These are phyloP conservation scores for Suhomyces chickasaworum DNA, from an alignment of 1,139 yeast species.

Conservation along the genomic window DNA sequence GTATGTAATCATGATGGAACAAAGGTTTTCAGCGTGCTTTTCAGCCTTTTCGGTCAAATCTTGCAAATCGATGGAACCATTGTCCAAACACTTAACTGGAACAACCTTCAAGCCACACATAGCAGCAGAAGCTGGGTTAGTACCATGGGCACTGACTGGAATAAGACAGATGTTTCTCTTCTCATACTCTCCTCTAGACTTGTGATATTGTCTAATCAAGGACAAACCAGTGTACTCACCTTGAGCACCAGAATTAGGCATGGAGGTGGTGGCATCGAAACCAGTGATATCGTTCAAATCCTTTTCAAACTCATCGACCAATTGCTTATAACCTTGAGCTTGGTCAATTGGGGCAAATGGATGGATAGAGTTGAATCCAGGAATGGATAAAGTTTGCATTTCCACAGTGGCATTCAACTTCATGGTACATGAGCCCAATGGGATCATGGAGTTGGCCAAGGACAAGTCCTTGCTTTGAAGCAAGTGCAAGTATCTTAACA, in stretches of 20 bases:
- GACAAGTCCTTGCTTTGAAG: slow-evolving; percentile 89
- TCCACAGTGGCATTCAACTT: slow-evolving; percentile 93
- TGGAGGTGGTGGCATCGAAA: slow-evolving; percentile 84
- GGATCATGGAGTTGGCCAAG: slow-evolving; percentile 94
- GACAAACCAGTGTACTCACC: slow-evolving; percentile 96
- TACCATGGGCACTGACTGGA: slow-evolving; percentile 97
- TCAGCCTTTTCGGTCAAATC: slow-evolving; percentile 77
- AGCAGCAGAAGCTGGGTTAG: slow-evolving; percentile 97
- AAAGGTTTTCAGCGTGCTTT: slow-evolving; percentile 67
- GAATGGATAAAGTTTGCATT: slow-evolving; percentile 94
- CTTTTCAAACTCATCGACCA: slow-evolving; percentile 73
- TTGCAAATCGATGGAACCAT: slow-evolving; percentile 82
- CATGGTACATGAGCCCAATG: slow-evolving; percentile 98
- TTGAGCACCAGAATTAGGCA: slow-evolving; percentile 98
- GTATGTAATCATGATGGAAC: slow-evolving; percentile 94
- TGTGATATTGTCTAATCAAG: slow-evolving; percentile 78
- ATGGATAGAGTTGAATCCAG: slow-evolving; percentile 84
- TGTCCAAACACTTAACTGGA: slow-evolving; percentile 79
- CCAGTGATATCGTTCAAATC: slow-evolving; percentile 96
- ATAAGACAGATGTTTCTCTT: slow-evolving; percentile 85
- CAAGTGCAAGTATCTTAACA: slow-evolving; percentile 85
- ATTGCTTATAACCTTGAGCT: slow-evolving; percentile 78
- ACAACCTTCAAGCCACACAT: slow-evolving; percentile 96
- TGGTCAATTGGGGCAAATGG: slow-evolving; percentile 92
- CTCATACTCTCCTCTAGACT: slow-evolving; percentile 64